Evolutionary conservation across 2,329 filamentous ascomycete species (phyloP).

Genomic region (Raffaelea albimanens): DNA sequence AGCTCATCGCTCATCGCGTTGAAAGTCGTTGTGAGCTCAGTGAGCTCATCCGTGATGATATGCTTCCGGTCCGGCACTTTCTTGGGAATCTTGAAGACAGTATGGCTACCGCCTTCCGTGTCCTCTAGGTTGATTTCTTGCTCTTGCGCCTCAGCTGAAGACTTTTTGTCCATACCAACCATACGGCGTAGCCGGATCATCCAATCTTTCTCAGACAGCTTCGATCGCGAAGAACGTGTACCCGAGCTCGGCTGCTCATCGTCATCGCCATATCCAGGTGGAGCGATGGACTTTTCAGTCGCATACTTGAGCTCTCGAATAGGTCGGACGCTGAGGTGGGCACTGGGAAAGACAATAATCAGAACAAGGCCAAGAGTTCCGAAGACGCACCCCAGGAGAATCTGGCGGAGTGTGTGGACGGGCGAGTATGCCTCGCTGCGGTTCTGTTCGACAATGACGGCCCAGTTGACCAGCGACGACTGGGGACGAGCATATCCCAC

Average conservation of each 20-base stretch:
- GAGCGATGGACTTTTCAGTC: constrained; percentile 62
- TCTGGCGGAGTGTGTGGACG: constrained; percentile 64
- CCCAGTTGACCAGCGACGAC: constrained; percentile 67
- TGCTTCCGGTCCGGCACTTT: constrained; percentile 71
- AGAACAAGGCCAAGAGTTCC: constrained; percentile 67
- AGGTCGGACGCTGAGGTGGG: constrained; percentile 72
- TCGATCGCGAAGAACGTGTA: constrained; percentile 30
- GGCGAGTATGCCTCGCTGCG: constrained; percentile 66
- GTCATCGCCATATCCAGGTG: constrained; percentile 50
- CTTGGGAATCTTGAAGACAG: constrained; percentile 72
- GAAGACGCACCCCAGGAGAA: constrained; percentile 78
- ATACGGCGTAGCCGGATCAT: constrained; percentile 25
- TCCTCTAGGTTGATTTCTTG: constrained; percentile 18
- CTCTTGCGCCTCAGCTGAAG: not conserved
- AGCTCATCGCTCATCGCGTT: constrained; percentile 93
- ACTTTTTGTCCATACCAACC: constrained; percentile 18
- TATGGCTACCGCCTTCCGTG: constrained; percentile 32
- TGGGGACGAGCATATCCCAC: constrained; percentile 70
- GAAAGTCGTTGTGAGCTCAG: constrained; percentile 75
- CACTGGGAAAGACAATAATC: constrained; percentile 65
- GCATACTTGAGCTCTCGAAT: constrained; percentile 68
- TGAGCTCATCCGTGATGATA: constrained; percentile 72
- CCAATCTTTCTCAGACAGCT: constrained; percentile 33
- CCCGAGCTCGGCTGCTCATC: constrained; percentile 34
- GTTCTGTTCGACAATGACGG: constrained; percentile 69